Evolutionary conservation across 2,329 filamentous ascomycete genomes (phyloP).

Genomic region (Pseudofabraea citricarpa): DNA sequence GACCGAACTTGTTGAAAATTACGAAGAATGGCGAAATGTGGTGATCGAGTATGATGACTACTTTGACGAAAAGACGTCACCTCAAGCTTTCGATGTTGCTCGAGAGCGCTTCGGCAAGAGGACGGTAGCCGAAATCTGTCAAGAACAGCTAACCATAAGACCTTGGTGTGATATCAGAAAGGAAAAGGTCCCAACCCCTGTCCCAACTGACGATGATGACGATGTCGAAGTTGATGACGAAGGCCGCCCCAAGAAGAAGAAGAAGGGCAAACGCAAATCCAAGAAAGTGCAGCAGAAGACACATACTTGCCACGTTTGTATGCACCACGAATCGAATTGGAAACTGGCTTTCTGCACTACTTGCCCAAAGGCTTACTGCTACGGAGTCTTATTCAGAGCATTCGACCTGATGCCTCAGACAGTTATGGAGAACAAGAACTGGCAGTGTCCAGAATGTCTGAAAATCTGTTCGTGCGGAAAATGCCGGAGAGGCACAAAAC

Average conservation of each 20-base stretch:
- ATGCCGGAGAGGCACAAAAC: slow-evolving; percentile 64
- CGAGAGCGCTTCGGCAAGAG: slow-evolving; percentile 65
- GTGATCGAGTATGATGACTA: slow-evolving; percentile 70
- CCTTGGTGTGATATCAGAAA: slow-evolving; percentile 75
- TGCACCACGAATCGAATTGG: slow-evolving; percentile 74
- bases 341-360: slow-evolving; percentile 77
- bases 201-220: slow-evolving; percentile 44
- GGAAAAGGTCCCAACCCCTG: slow-evolving; percentile 22
- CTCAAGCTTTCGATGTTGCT: slow-evolving; percentile 66
- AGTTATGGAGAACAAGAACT: slow-evolving; percentile 74
- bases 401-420: slow-evolving; percentile 86
- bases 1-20: slow-evolving; percentile 69
- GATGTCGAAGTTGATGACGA: slow-evolving; percentile 62
- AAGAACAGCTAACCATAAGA: slow-evolving; percentile 74
- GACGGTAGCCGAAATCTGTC: slow-evolving; percentile 86
- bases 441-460: slow-evolving; percentile 84
- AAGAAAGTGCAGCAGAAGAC: slow-evolving; percentile 37
- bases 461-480: slow-evolving; percentile 82
- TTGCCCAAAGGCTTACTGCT: slow-evolving; percentile 80
- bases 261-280: slow-evolving; percentile 46
- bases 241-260: slow-evolving; percentile 57
- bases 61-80: slow-evolving; percentile 60
- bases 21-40: slow-evolving; percentile 78
- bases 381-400: slow-evolving; percentile 84
- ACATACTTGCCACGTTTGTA: slow-evolving; percentile 76